Percentiles rank a stretch among this genome's conserved stretches.
phyloP scores from a whole-genome alignment of 192 early-diverging fungal species.

The Pilaira anomala region DNA sequence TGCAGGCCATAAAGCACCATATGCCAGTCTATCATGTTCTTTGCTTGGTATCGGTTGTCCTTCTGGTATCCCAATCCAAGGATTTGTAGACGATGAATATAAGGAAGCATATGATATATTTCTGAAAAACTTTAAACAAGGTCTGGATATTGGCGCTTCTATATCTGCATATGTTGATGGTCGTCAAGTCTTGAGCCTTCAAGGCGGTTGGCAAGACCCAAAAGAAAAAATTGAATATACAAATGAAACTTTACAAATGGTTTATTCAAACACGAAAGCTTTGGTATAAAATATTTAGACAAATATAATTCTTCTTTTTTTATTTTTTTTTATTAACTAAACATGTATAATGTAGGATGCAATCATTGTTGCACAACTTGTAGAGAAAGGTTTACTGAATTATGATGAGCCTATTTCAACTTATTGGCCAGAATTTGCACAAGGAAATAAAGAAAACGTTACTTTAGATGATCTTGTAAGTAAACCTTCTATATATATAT shows the following conservation, averaged over 20 bases:
- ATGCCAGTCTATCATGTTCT: background rate
- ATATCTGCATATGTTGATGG: slow-evolving; percentile 50
- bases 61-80: background rate
- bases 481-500: too few relatives aligned
- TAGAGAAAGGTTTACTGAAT: slow-evolving; percentile 51
- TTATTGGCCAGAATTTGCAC: slow-evolving; percentile 76
- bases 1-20: background rate
- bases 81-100: slow-evolving; percentile 18
- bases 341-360: slow-evolving; percentile 21
- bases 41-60: background rate
- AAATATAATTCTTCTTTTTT: too few relatives aligned
- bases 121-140: slow-evolving; percentile 28
- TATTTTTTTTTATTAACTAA: background rate
- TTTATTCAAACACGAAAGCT: slow-evolving; percentile 64
- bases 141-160: slow-evolving; percentile 50
- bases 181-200: slow-evolving; percentile 54
- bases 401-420: slow-evolving; percentile 50
- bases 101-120: background rate
- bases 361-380: slow-evolving; percentile 56
- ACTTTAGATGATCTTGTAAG: slow-evolving; percentile 52
- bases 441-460: slow-evolving; percentile 65
- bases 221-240: slow-evolving; percentile 40
- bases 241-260: slow-evolving; percentile 60
- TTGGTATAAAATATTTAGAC: slow-evolving; percentile 35
- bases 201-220: slow-evolving; percentile 54